phyloP scores from a whole-genome alignment of 495 filamentous ascomycete species.

The Penicillium fimorum region DNA sequence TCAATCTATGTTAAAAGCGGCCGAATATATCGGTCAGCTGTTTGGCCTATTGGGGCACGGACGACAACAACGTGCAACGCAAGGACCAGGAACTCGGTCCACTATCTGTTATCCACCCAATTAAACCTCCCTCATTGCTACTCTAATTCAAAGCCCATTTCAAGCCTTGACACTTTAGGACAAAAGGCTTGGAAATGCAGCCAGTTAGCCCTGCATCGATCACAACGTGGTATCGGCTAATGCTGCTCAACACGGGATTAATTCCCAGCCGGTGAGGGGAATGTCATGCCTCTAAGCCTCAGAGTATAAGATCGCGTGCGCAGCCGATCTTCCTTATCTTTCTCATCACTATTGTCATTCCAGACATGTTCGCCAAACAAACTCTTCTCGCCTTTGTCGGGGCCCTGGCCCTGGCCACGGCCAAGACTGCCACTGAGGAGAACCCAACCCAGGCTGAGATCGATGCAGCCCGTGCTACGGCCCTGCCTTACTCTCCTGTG shows the following conservation, averaged over 20 bases:
- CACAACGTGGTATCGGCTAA: conserved; percentile 7
- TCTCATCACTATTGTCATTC: neutral
- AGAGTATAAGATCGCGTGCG: conserved; percentile 11
- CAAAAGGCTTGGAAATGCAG: neutral
- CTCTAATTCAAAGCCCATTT: neutral
- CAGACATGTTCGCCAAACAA: conserved; percentile 27
- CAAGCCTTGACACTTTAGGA: neutral
- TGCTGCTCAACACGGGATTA: neutral
- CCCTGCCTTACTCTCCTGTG: conserved; percentile 49
- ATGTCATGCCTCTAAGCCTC: neutral
- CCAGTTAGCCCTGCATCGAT: conserved; percentile 8
- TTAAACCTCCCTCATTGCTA: neutral
- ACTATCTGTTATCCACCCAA: neutral
- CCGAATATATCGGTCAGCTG: neutral
- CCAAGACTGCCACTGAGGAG: conserved; percentile 30
- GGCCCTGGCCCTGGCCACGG: conserved; percentile 27
- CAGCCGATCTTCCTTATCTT: conserved; percentile 3
- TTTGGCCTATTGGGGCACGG: neutral
- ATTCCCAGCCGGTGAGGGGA: neutral
- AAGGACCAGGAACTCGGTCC: neutral
- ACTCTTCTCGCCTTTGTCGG: conserved; percentile 23
- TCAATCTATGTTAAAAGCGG: neutral
- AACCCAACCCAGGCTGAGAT: conserved; percentile 36
- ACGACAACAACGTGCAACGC: conserved; percentile 6
- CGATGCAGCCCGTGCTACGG: conserved; percentile 30